Evolutionary conservation across 192 early-diverging fungal species (phyloP), one percentile per base, ranked within the genome.

Genomic region (Coemansia sp.): DNA sequence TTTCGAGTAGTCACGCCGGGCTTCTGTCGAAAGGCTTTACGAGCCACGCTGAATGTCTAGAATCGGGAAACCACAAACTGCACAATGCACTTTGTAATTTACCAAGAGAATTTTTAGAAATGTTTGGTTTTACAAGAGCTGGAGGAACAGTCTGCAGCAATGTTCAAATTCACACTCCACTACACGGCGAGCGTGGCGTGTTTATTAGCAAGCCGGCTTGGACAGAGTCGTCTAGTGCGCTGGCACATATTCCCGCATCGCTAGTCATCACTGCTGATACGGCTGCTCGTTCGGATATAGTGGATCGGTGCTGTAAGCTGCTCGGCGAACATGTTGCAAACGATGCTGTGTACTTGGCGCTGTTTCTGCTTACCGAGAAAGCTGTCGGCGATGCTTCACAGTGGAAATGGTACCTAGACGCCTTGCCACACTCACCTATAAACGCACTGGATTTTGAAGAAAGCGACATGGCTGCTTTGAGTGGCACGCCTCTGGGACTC

Each of bases 381-480:
- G 70, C 63, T 6, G 37, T 15, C 2, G 70, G 55, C 8, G 11
- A 53, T 14, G 42, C 21, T 2, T 72, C 70, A 14, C 18, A 11
- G 6, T 72, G 63, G 63, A 26, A 49, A 3, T 65, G 63, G 59
- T 72, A 72, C 18, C 14, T 72, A 7, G 45, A 65, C 8, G 31
- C 59, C 11, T 46, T 72, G 26, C 70, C 70, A 1, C 18, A 16
- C 6, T 5, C 33, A 14, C 59, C 59, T 5, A 6, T 50, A 8
- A 48, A 55, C 16, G 70, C 57, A 7, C 63, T 72, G 19, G 57
- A 33, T 15, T 51, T 65, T 30, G 43, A 20, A 13, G 31, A 46
- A 0, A n/a, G 50, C 0, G 59, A 64, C 11, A 38, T 61, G 3
- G 21, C 31, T n/a, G 49, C 58, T 3, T 51, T 72, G 37, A 12